Evolutionary conservation across 176 grass and related monocot species (phyloP).

Genomic region (Lolium perenne): DNA sequence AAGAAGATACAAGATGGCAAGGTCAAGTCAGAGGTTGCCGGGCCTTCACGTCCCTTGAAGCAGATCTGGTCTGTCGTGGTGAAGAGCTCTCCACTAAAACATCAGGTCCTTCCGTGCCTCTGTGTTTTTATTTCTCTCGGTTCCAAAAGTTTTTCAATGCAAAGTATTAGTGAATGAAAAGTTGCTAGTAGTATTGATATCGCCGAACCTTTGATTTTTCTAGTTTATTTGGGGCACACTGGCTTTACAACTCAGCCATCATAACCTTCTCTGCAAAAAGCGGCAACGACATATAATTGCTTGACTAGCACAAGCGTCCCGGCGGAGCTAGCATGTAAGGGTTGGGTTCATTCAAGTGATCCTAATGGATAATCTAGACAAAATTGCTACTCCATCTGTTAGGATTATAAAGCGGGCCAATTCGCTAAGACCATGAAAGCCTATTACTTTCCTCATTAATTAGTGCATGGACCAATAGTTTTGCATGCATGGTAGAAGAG

Average conservation of each 20-base stretch:
- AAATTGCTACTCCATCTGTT: no score
- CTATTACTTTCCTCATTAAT: no score
- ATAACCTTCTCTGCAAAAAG: not conserved
- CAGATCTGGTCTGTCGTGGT: not conserved
- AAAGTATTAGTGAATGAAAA: not conserved
- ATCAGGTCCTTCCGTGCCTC: not conserved
- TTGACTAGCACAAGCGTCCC: no score
- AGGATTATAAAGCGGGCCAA: no score
- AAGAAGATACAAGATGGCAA: not conserved
- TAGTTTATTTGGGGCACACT: not conserved
- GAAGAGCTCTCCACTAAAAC: not conserved
- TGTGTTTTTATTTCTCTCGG: no score
- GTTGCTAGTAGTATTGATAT: not conserved
- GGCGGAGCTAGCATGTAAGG: no score
- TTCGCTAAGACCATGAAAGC: no score
- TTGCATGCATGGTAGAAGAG: no score
- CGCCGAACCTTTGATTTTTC: not conserved
- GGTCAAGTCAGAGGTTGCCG: not conserved
- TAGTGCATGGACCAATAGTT: no score
- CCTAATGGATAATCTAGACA: no score
- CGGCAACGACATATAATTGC: no score
- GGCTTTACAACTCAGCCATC: not conserved
- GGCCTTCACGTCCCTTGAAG: not conserved
- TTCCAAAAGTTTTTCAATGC: not conserved
- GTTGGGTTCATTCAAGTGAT: no score